A percentile compares a stretch with the other conserved stretches of the same genome.
These are phyloP conservation scores for Lactarius vividus DNA, from an alignment of 768 basidiomycete genomes.

Conservation along the genomic window DNA sequence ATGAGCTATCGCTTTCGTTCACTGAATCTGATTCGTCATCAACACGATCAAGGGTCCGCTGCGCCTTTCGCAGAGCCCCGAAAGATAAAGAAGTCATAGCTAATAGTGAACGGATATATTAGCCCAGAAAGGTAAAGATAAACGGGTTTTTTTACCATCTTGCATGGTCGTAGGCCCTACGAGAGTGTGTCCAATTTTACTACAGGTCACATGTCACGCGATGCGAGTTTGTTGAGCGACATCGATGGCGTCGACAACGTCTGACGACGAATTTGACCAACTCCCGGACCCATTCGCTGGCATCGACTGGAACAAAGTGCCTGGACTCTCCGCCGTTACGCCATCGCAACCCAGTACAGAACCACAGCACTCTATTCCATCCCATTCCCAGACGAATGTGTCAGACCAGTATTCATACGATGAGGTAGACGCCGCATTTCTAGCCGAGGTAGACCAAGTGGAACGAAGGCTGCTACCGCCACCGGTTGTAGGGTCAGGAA, in stretches of 20 bases:
- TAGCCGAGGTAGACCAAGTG: conserved; percentile 18
- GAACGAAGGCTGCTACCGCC: conserved; percentile 12
- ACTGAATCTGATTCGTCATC: conserved; percentile 13
- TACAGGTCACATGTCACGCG: neutral
- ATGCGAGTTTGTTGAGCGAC: neutral
- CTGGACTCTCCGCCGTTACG: conserved; percentile 31
- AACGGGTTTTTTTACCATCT: conserved; percentile 3
- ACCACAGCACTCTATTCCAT: neutral
- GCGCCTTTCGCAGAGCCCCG: conserved; percentile 25
- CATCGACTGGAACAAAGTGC: conserved; percentile 44
- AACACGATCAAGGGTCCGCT: conserved; percentile 22
- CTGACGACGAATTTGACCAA: conserved; percentile 50
- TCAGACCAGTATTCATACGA: conserved; percentile 31
- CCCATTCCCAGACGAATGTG: neutral
- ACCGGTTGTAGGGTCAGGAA: neutral
- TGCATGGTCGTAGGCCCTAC: too few species aligned
- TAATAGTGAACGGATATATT: neutral
- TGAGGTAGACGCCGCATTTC: conserved; percentile 30
- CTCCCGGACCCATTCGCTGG: conserved; percentile 54
- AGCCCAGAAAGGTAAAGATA: neutral
- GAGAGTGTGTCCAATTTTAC: too few species aligned
- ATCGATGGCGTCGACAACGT: neutral
- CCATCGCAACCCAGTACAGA: neutral
- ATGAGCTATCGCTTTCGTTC: conserved; percentile 10
- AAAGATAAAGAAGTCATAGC: conserved; percentile 23